Evolutionary conservation across 148 eudicot genomes (phyloP).

Genomic region (Arctostaphylos glauca): DNA sequence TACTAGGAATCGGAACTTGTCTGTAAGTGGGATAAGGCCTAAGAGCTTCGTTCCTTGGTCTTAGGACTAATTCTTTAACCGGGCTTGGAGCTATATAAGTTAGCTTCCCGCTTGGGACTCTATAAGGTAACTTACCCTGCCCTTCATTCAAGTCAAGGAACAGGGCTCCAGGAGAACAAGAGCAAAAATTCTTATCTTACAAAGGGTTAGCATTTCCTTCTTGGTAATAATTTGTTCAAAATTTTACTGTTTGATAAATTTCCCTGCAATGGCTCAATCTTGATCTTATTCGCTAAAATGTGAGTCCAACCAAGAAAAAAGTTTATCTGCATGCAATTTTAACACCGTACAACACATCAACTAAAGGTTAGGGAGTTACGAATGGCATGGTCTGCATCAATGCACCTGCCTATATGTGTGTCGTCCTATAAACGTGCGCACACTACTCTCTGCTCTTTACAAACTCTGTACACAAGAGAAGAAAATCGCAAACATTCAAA

Average conservation of each 20-base stretch:
- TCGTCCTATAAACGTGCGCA: not conserved
- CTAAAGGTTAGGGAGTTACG: not conserved
- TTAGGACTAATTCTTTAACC: no score
- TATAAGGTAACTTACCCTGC: no score
- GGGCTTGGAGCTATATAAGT: no score
- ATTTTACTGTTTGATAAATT: not conserved
- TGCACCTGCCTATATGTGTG: not conserved
- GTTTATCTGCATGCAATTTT: not conserved
- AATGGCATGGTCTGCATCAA: not conserved
- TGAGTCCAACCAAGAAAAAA: not conserved
- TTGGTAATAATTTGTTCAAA: no score
- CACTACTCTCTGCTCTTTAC: not conserved
- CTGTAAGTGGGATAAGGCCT: no score
- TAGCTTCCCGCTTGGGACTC: no score
- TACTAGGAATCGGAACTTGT: not conserved
- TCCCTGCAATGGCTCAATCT: not conserved
- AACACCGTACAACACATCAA: not conserved
- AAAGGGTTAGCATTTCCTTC: no score
- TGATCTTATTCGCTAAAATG: not conserved
- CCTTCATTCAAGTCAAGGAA: no score
- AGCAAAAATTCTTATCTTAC: no score
- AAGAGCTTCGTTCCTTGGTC: no score
- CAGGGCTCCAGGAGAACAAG: no score
- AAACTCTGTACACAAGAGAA: not conserved
- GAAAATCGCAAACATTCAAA: not conserved